A percentile compares a stretch with the other conserved stretches of the same genome.
phyloP scores from a whole-genome alignment of 1,284 basidiomycete species.

The Ustilago shanxiensis region DNA sequence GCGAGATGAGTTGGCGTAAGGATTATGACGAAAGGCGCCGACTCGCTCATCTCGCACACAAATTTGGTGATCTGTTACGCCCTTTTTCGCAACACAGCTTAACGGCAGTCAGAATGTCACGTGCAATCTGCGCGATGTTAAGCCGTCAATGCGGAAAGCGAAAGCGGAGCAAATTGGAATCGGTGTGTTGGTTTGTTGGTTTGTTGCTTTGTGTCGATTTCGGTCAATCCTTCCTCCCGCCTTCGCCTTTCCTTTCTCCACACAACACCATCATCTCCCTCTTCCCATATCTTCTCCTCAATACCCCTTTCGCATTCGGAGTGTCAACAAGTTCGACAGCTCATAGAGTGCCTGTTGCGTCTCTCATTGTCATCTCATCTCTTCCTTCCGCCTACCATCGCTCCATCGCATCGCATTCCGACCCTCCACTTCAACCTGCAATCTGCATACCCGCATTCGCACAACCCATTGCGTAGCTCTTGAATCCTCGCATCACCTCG shows the following conservation, averaged over 20 bases:
- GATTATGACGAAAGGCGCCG: no score
- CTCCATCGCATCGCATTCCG: not conserved
- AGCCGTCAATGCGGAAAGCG: not conserved
- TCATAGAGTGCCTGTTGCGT: not conserved
- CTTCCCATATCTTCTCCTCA: not conserved
- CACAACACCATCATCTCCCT: not conserved
- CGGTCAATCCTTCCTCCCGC: not conserved
- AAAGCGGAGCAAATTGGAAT: not conserved
- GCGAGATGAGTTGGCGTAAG: no score
- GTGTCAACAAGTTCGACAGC: not conserved
- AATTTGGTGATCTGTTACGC: no score
- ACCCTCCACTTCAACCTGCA: not conserved
- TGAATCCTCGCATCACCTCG: not conserved
- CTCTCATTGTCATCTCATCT: no score
- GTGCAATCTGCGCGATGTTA: not conserved
- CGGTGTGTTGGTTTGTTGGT: not conserved
- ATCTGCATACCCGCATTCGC: slow-evolving; percentile 3
- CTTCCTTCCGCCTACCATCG: not conserved
- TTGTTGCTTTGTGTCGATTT: not conserved
- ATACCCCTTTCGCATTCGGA: not conserved
- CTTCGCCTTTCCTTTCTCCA: not conserved
- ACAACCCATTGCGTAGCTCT: not conserved
- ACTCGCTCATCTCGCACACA: not conserved
- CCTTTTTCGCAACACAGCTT: no score
- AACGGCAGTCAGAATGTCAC: not conserved